Percentiles rank a stretch among this genome's conserved stretches.
These are phyloP conservation scores for Eutypella sp. DNA, from an alignment of 2,329 filamentous ascomycete species.

Conservation along the genomic window DNA sequence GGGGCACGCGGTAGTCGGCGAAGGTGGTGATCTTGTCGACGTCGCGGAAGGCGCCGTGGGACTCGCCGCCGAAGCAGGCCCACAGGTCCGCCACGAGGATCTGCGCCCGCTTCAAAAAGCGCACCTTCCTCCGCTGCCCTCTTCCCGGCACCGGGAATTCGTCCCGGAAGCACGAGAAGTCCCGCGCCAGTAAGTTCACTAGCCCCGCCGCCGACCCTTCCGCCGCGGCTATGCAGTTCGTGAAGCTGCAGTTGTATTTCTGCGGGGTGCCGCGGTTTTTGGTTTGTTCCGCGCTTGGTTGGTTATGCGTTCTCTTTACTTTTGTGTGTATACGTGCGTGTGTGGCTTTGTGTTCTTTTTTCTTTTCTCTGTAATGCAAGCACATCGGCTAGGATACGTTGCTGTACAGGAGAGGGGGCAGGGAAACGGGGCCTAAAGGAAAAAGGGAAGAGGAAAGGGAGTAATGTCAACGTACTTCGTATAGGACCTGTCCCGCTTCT, in stretches of 20 bases:
- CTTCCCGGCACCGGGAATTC: conserved; percentile 72
- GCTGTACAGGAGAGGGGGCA: too few species aligned
- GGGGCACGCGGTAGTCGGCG: conserved; percentile 93
- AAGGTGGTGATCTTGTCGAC: conserved; percentile 98
- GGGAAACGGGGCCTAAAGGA: too few species aligned
- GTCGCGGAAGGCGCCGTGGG: conserved; percentile 77
- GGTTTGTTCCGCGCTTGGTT: too few species aligned
- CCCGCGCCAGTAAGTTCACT: conserved; percentile 76
- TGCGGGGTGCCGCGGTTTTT: conserved; percentile 33
- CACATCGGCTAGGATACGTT: too few species aligned
- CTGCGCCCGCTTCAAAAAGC: conserved; percentile 89
- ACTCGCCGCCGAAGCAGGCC: conserved; percentile 85
- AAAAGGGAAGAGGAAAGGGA: too few species aligned
- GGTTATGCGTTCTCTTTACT: conserved; percentile 12
- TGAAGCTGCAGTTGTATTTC: conserved; percentile 71
- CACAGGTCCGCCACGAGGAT: conserved; percentile 94
- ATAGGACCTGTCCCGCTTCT: conserved; percentile 76
- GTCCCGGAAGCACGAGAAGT: conserved; percentile 84
- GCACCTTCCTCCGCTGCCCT: conserved; percentile 62
- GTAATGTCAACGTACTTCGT: conserved; percentile 58
- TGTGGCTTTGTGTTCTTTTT: background rate
- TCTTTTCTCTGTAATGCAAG: background rate
- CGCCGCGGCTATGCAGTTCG: conserved; percentile 68
- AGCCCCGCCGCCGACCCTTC: conserved; percentile 75
- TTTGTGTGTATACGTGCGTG: too few species aligned